These are phyloP conservation scores for Silene conica DNA, from an alignment of 148 eudicot species.

Conservation along the genomic window DNA sequence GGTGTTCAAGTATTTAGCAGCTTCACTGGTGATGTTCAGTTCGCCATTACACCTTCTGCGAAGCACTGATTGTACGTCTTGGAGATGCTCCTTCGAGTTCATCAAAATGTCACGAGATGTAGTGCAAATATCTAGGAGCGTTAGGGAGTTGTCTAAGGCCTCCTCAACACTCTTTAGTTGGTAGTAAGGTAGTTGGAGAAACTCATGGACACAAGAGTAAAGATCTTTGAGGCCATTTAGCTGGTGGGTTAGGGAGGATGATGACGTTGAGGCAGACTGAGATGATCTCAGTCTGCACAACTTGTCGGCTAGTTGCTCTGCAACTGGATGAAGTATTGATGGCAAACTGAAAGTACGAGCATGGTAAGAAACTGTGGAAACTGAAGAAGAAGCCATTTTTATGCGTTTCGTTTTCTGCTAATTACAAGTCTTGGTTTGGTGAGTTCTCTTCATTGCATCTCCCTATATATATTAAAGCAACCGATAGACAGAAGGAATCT, in stretches of 20 bases:
- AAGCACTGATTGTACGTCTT: conserved; percentile 30
- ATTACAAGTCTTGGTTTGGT: neutral
- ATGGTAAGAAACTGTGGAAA: conserved; percentile 8
- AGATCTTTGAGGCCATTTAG: conserved; percentile 30
- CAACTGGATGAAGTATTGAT: conserved; percentile 28
- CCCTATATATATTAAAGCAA: conserved; percentile 7
- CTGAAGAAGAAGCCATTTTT: conserved; percentile 29
- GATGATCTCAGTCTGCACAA: conserved; percentile 33
- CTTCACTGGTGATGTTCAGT: conserved; percentile 13
- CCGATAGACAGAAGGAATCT: too few species aligned
- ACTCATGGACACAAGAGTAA: conserved; percentile 30
- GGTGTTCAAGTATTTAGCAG: conserved; percentile 13
- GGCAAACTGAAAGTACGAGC: conserved; percentile 39
- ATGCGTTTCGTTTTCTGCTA: neutral
- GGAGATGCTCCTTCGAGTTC: conserved; percentile 20
- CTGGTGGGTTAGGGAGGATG: neutral
- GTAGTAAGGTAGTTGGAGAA: conserved; percentile 25
- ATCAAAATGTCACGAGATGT: conserved; percentile 20
- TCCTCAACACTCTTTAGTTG: conserved; percentile 19
- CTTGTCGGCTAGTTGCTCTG: conserved; percentile 23
- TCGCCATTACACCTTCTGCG: conserved; percentile 32
- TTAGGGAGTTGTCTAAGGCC: conserved; percentile 31
- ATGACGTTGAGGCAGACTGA: conserved; percentile 33
- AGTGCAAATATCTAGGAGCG: conserved; percentile 34
- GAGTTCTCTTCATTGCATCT: neutral